phyloP scores from a whole-genome alignment of 2,329 filamentous ascomycete species.

The Aspergillus costaricaensis region DNA sequence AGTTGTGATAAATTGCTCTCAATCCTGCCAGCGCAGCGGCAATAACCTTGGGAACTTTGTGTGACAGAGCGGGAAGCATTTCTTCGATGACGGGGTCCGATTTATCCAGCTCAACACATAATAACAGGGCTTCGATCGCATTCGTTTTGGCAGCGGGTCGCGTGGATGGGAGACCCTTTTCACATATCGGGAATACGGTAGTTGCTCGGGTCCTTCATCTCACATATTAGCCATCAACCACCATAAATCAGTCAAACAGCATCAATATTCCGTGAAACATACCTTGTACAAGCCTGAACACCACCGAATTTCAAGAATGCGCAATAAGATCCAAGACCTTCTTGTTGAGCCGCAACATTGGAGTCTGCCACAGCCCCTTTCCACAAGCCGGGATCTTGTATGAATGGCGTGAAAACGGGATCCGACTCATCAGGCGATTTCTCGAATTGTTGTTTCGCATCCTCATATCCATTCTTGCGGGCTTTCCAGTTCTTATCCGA shows the following conservation, averaged over 20 bases:
- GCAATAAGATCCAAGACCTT: slow-evolving; percentile 83
- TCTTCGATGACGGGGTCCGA: slow-evolving; percentile 87
- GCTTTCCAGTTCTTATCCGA: slow-evolving; percentile 82
- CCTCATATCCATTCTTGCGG: slow-evolving; percentile 91
- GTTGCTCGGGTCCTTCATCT: slow-evolving; percentile 66
- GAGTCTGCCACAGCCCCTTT: slow-evolving; percentile 91
- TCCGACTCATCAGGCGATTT: slow-evolving; percentile 81
- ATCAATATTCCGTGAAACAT: slow-evolving; percentile 23
- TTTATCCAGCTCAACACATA: slow-evolving; percentile 88
- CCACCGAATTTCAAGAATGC: slow-evolving; percentile 92
- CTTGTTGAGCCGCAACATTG: slow-evolving; percentile 95
- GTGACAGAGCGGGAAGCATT: slow-evolving; percentile 74
- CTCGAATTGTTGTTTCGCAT: slow-evolving; percentile 83
- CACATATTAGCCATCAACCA: slow-evolving; percentile 8
- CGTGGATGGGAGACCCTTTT: slow-evolving; percentile 88
- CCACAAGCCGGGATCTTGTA: slow-evolving; percentile 82
- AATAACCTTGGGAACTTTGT: slow-evolving; percentile 91
- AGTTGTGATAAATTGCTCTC: slow-evolving; percentile 85
- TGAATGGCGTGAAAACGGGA: slow-evolving; percentile 81
- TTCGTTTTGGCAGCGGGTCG: slow-evolving; percentile 86
- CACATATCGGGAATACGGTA: slow-evolving; percentile 77
- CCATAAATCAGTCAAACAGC: background rate
- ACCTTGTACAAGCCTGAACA: slow-evolving; percentile 72
- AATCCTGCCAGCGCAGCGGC: slow-evolving; percentile 73
- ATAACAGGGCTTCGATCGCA: slow-evolving; percentile 78